Percentiles rank a stretch among this genome's conserved stretches.
Evolutionary conservation across 2,329 filamentous ascomycete species (phyloP).

Genomic region (Botrytis tulipae): DNA sequence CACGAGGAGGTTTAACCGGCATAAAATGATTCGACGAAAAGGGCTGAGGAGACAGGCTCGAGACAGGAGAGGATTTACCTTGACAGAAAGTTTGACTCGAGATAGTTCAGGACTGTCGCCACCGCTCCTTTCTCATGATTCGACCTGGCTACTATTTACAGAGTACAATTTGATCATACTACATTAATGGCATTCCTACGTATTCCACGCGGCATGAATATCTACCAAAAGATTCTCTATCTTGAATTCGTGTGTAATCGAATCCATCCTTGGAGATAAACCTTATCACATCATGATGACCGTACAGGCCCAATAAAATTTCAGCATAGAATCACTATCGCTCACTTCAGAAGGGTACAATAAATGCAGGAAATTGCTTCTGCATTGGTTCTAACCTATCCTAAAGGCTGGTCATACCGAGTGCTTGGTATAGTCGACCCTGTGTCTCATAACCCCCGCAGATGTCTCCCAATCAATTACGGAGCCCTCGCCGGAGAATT

Average conservation of each 20-base stretch:
- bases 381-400: slow-evolving; percentile 1
- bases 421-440: background rate
- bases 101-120: background rate
- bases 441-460: background rate
- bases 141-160: background rate
- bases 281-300: slow-evolving; percentile 17
- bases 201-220: background rate
- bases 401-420: background rate
- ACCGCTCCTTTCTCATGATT: background rate
- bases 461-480: background rate
- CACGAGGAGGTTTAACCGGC: background rate
- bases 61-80: background rate
- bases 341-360: background rate
- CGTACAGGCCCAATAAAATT: background rate
- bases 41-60: background rate
- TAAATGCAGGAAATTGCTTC: background rate
- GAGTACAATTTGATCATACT: background rate
- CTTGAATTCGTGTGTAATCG: slow-evolving; percentile 1
- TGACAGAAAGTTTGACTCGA: background rate
- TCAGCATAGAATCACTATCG: background rate
- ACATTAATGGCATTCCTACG: background rate
- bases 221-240: background rate
- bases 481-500: background rate
- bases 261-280: slow-evolving; percentile 12
- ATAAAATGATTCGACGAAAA: background rate